Percentiles rank a stretch among this genome's conserved stretches.
These are phyloP conservation scores for Hysterium pulicare DNA, from an alignment of 2,329 filamentous ascomycete species.

Conservation along the genomic window DNA sequence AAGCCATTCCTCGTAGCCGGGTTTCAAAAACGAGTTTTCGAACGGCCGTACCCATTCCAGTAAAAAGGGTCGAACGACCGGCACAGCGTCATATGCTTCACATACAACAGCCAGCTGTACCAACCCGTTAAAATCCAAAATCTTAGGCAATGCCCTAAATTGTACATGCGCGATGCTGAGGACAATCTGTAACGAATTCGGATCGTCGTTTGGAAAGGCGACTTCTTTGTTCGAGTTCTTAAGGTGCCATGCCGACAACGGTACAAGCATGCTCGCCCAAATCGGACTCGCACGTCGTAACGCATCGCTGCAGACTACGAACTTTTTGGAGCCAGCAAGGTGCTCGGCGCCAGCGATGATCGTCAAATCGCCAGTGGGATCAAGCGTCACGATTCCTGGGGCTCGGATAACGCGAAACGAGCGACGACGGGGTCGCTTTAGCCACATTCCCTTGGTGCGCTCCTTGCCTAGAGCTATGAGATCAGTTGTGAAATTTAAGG, in stretches of 20 bases:
- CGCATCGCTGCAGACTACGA: conserved; percentile 8
- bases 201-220: conserved; percentile 35
- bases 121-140: conserved; percentile 19
- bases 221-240: conserved; percentile 12
- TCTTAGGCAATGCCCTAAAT: conserved; percentile 20
- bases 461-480: no score
- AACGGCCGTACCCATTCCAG: conserved; percentile 13
- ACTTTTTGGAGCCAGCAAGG: neutral
- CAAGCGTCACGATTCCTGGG: no score
- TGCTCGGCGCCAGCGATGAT: conserved; percentile 8
- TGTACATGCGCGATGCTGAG: conserved; percentile 31
- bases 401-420: no score
- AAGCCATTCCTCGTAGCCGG: conserved; percentile 23
- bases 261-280: conserved; percentile 7
- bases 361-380: neutral
- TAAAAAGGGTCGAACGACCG: conserved; percentile 12
- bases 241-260: neutral
- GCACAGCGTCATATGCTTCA: conserved; percentile 20
- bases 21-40: conserved; percentile 2
- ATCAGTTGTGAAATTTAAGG: no score
- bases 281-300: conserved; percentile 10
- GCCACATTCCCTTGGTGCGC: no score
- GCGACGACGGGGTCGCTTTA: no score
- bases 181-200: conserved; percentile 26
- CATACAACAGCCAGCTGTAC: conserved; percentile 24